Conservation (phyloP, 2,329 filamentous ascomycete species). For the Setomelanomma holmii region DNA sequence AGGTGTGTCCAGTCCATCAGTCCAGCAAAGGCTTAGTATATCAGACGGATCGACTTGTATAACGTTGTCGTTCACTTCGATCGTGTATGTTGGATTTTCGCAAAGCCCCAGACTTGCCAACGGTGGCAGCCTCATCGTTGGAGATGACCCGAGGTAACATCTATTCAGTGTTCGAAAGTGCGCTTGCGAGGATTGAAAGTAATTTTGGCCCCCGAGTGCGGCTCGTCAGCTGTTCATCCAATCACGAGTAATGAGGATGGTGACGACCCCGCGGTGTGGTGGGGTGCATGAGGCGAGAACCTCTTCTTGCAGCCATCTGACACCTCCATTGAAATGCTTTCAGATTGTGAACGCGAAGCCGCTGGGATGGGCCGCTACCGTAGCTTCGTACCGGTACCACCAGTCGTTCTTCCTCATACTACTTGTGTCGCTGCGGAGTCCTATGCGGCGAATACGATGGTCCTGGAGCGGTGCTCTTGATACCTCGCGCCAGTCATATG, state of each 20-base stretch:
- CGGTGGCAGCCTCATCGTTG: neutral
- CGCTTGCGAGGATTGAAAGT: neutral
- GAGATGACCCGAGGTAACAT: neutral
- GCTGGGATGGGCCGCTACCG: neutral
- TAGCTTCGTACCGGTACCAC: neutral
- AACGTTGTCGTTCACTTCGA: neutral
- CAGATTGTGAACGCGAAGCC: neutral
- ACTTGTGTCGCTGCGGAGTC: neutral
- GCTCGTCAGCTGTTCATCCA: neutral
- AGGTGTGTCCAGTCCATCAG: conserved; percentile 10
- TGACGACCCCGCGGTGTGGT: neutral
- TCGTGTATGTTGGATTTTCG: neutral
- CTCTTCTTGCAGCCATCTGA: neutral
- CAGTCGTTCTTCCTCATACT: neutral
- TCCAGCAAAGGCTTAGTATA: conserved; percentile 9
- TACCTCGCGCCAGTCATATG: neutral
- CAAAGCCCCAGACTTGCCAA: no score
- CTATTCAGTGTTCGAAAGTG: neutral
- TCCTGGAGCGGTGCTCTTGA: neutral
- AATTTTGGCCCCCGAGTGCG: neutral
- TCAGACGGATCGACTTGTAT: neutral
- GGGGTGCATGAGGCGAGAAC: neutral
- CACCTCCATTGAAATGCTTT: neutral
- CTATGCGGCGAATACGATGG: neutral
- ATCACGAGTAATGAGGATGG: neutral